Evolutionary conservation across 192 early-diverging fungal species (phyloP), one percentile per base, ranked within the genome.

Genomic region (Coemansia sp.): DNA sequence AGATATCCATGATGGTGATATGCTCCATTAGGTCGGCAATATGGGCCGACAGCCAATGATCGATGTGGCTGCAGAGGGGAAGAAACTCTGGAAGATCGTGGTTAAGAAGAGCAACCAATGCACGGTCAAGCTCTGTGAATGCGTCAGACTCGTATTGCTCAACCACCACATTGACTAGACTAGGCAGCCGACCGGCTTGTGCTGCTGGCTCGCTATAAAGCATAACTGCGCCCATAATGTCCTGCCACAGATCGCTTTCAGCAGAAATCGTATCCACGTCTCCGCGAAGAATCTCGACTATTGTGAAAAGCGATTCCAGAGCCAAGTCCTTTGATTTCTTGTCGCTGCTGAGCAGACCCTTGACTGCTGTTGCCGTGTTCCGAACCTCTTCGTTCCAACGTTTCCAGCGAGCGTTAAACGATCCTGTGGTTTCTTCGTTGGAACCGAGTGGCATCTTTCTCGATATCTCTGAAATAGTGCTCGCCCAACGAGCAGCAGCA

Each of bases 1-100:
- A 85, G 17, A 72, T 66, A 32, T 85, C 88, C 16, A 87, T 72
- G 18, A 83, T 72, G 29, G 82, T 70, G 0, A 86, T 57, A 5
- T 87, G 84, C 31, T 86, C 75, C 76, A 91, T 64, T 1, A 86
- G 69, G 66, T 89, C 87, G 0, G 77, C 64, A 0, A 87, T 25
- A 48, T 91, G 90, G 0, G 88, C 84, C 11, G 86, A 82, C 8
- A 91, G 77, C 88, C 88, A 89, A 4, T 64, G 56, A 45, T 88
- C 83, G 59, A 80, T 77, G 42, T 70, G 73, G 42, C 49, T 64
- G 50, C 75, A 66, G 63, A 66, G 60, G 32, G 83, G 74, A 40
- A 85, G 81, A 38, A 88, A 77, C 45, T 78, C 75, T 14, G 83
- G 59, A 63, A 73, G 51, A 56, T 78, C 67, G 62, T 85, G 71